Evolutionary conservation across 2,329 filamentous ascomycete genomes (phyloP).

Genomic region (Orbilia brochopaga): DNA sequence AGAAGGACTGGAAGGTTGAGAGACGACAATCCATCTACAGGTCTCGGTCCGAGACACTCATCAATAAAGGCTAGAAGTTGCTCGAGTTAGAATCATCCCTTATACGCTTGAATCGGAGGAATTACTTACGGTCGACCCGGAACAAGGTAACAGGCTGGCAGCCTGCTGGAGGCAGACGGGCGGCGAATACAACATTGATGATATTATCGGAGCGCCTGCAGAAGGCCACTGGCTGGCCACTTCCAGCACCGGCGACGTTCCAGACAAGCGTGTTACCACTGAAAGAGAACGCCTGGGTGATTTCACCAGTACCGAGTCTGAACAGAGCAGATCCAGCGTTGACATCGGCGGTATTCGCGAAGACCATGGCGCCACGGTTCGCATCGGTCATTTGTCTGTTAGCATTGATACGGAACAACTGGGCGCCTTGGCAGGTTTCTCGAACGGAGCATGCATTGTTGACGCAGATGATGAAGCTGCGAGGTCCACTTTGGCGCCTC

Average conservation of each 20-base stretch:
- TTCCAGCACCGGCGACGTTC: constrained; percentile 1
- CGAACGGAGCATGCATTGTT: constrained; percentile 30
- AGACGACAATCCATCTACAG: constrained; percentile 6
- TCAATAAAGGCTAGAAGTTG: constrained; percentile 10
- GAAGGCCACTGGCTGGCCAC: constrained; percentile 5
- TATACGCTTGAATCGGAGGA: neutral
- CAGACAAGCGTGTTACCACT: constrained; percentile 18
- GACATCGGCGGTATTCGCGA: constrained; percentile 27
- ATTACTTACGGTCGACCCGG: constrained; percentile 15
- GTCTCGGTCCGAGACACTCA: constrained; percentile 7
- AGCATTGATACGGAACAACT: constrained; percentile 28
- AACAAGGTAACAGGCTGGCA: constrained; percentile 17
- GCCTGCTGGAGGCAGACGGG: constrained; percentile 3
- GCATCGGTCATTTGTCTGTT: constrained; percentile 14
- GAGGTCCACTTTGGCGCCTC: neutral
- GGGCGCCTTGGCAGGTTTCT: constrained; percentile 18
- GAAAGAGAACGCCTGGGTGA: constrained; percentile 25
- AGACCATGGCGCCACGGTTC: constrained; percentile 8
- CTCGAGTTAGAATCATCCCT: neutral
- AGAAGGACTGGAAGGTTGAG: no score
- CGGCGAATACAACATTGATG: constrained; percentile 21
- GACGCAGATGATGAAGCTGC: constrained; percentile 22
- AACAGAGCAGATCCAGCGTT: constrained; percentile 25
- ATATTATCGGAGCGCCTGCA: constrained; percentile 34
- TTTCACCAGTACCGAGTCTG: constrained; percentile 31